A percentile compares a stretch with the other conserved stretches of the same genome.
Evolutionary conservation across 2,329 filamentous ascomycete genomes (phyloP).

Genomic region (Thielaviopsis punctulata): DNA sequence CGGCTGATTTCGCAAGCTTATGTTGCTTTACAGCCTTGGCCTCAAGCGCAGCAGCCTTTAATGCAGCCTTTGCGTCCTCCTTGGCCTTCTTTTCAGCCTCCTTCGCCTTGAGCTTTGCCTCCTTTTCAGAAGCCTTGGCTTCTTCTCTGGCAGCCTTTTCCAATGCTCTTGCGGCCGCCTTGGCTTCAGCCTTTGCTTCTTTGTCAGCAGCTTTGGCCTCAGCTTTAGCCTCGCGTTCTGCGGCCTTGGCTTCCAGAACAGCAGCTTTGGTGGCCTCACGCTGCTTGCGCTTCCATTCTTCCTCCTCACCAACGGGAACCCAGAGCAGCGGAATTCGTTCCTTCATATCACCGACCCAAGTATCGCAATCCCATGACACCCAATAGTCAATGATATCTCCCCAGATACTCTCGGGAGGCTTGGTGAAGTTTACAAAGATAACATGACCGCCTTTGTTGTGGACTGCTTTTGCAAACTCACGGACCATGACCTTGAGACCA

Average conservation of each 20-base stretch:
- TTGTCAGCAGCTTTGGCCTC: conserved; percentile 8
- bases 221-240: conserved; percentile 4
- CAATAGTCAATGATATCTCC: conserved; percentile 57
- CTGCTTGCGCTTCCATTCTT: conserved; percentile 27
- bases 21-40: background rate
- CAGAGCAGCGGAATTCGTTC: conserved; percentile 41
- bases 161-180: conserved; percentile 6
- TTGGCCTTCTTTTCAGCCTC: conserved; percentile 8
- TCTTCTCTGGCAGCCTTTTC: conserved; percentile 7
- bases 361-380: conserved; percentile 59
- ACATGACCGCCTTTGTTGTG: conserved; percentile 52
- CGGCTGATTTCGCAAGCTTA: background rate
- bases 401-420: conserved; percentile 55
- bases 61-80: conserved; percentile 3
- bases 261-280: conserved; percentile 16
- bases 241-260: conserved; percentile 8
- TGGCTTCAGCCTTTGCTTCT: conserved; percentile 7
- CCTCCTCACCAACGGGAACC: conserved; percentile 30
- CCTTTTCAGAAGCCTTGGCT: conserved; percentile 5
- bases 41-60: background rate
- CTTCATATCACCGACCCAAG: conserved; percentile 50
- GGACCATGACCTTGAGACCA: conserved; percentile 52
- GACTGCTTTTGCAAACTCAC: conserved; percentile 54
- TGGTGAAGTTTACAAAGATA: conserved; percentile 56
- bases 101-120: conserved; percentile 6